A percentile compares a stretch with the other conserved stretches of the same genome.
Conservation (phyloP, 108 stramenopile genomes). For the Fistulifera pelliculosa region DNA sequence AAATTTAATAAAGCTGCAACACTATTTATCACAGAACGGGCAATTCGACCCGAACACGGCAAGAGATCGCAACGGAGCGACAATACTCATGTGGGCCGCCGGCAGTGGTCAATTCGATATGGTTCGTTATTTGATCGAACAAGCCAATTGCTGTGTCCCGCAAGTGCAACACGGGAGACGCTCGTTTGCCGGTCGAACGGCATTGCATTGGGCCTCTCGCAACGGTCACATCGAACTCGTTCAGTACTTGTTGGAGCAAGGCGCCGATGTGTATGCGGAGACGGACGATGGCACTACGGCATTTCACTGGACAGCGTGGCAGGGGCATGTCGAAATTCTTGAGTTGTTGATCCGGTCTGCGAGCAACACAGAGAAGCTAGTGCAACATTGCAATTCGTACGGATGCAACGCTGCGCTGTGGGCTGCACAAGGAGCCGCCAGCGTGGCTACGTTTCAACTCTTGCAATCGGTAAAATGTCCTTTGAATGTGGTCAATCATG, state of each 20-base stretch:
- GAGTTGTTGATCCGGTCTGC: slow-evolving; percentile 29
- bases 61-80: slow-evolving; percentile 53
- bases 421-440: slow-evolving; percentile 58
- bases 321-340: slow-evolving; percentile 69
- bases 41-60: slow-evolving; percentile 10
- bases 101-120: slow-evolving; percentile 65
- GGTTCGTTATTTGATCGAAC: slow-evolving; percentile 42
- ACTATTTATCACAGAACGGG: slow-evolving; percentile 1
- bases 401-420: slow-evolving; percentile 81
- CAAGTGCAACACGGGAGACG: slow-evolving; percentile 62
- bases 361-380: background rate
- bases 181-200: slow-evolving; percentile 70
- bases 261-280: slow-evolving; percentile 48
- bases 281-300: slow-evolving; percentile 82
- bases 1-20: slow-evolving; percentile 13
- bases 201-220: slow-evolving; percentile 82
- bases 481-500: slow-evolving; percentile 47
- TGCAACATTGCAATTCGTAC: slow-evolving; percentile 42
- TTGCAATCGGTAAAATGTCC: slow-evolving; percentile 39
- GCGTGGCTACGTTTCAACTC: slow-evolving; percentile 37
- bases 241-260: slow-evolving; percentile 34
- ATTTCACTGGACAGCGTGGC: slow-evolving; percentile 83
- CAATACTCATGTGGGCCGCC: slow-evolving; percentile 67
- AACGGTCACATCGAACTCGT: slow-evolving; percentile 72
- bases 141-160: slow-evolving; percentile 44